Percentiles rank a stretch among this genome's conserved stretches.
phyloP scores from a whole-genome alignment of 2,329 filamentous ascomycete genomes.

The Beauveria caledonica region DNA sequence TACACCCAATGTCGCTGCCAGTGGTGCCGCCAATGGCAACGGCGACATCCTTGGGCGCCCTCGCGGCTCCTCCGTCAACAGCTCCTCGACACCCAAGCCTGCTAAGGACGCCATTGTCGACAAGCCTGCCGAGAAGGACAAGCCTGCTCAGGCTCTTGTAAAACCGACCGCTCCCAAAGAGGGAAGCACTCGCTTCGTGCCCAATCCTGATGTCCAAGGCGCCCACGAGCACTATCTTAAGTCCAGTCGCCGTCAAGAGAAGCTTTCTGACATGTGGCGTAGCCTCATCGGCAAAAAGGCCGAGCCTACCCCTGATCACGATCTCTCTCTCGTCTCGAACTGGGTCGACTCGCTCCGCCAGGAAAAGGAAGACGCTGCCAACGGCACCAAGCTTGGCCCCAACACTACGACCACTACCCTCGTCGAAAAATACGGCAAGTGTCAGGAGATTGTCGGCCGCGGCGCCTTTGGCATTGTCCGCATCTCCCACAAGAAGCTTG shows the following conservation, averaged over 20 bases:
- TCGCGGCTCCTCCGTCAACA: conserved; percentile 28
- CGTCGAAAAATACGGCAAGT: conserved; percentile 96
- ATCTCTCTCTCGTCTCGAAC: conserved; percentile 84
- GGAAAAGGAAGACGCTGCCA: conserved; percentile 79
- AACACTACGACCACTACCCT: conserved; percentile 64
- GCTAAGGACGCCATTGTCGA: conserved; percentile 33
- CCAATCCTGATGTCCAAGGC: conserved; percentile 47
- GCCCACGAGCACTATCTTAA: conserved; percentile 83
- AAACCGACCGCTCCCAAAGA: conserved; percentile 26
- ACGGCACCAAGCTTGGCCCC: conserved; percentile 69
- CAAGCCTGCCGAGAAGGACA: conserved; percentile 19
- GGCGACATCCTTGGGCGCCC: conserved; percentile 26
- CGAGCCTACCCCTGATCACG: conserved; percentile 63
- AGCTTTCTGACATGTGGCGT: conserved; percentile 85
- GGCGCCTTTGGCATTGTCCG: conserved; percentile 96
- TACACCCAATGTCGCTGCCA: conserved; percentile 20
- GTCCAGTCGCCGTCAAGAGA: conserved; percentile 87
- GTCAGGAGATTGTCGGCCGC: conserved; percentile 90
- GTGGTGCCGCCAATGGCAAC: background rate
- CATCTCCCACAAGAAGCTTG: conserved; percentile 91
- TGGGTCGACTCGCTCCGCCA: conserved; percentile 92
- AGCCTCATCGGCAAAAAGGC: conserved; percentile 79
- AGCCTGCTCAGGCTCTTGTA: conserved; percentile 19
- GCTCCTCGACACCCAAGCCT: conserved; percentile 29
- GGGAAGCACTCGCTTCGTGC: conserved; percentile 41